Percentiles rank a stretch among this genome's conserved stretches.
phyloP scores from a whole-genome alignment of 805 yeast species.

The Saccharomycopsis oosterbeekiorum region DNA sequence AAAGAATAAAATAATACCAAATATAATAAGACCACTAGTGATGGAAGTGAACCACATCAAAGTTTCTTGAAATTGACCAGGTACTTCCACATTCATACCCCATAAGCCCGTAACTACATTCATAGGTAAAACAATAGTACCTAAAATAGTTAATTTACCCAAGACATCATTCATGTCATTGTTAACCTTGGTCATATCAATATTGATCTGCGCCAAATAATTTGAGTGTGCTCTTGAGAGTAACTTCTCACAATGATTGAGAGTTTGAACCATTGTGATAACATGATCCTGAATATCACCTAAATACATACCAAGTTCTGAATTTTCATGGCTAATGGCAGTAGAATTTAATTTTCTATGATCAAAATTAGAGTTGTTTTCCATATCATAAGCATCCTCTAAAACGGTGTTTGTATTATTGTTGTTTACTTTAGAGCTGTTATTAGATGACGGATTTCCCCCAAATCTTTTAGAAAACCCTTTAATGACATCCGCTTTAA shows the following conservation, averaged over 20 bases:
- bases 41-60: constrained; percentile 58
- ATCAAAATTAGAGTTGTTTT: neutral
- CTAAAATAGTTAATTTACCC: constrained; percentile 86
- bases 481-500: constrained; percentile 92
- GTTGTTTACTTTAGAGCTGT: neutral
- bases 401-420: neutral
- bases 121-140: constrained; percentile 94
- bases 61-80: constrained; percentile 66
- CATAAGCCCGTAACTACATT: constrained; percentile 93
- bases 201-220: constrained; percentile 91
- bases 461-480: constrained; percentile 88
- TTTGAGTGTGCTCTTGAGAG: constrained; percentile 91
- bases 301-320: constrained; percentile 89
- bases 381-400: neutral
- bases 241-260: constrained; percentile 89
- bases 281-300: constrained; percentile 98
- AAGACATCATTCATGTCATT: constrained; percentile 95
- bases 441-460: constrained; percentile 46
- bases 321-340: constrained; percentile 18
- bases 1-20: constrained; percentile 36
- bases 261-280: constrained; percentile 91
- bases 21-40: constrained; percentile 34
- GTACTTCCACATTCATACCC: constrained; percentile 98
- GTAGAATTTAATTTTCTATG: neutral
- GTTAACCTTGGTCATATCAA: constrained; percentile 94